phyloP scores from a whole-genome alignment of 768 basidiomycete species.

The Leccinum pellstonianum region DNA sequence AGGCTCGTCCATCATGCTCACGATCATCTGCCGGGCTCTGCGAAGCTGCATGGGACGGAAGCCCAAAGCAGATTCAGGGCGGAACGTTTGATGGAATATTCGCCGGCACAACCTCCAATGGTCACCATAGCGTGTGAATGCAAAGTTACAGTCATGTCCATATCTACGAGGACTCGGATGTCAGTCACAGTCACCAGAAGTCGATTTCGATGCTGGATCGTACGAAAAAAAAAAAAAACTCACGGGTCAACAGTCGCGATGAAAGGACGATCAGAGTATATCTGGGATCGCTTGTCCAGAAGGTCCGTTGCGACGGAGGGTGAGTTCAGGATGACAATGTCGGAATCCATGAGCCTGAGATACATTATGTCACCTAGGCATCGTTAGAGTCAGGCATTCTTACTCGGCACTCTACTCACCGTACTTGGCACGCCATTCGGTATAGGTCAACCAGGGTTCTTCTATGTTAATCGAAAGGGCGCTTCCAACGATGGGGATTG shows the following conservation, averaged over 20 bases:
- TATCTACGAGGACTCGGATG: not conserved
- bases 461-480: constrained; percentile 1
- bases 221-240: not conserved
- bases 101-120: constrained; percentile 4
- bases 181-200: not conserved
- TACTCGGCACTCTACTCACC: not conserved
- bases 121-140: constrained; percentile 4
- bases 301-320: constrained; percentile 41
- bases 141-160: constrained; percentile 7
- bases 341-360: constrained; percentile 44
- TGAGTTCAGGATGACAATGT: constrained; percentile 44
- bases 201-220: not conserved
- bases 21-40: not conserved
- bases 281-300: constrained; percentile 41
- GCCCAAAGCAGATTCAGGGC: not conserved
- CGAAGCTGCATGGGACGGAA: constrained; percentile 7
- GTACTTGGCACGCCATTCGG: constrained; percentile 5
- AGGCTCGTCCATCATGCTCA: not conserved
- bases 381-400: not conserved
- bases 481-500: not conserved
- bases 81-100: constrained; percentile 5
- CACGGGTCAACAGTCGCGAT: constrained; percentile 13
- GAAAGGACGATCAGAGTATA: constrained; percentile 38
- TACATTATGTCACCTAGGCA: constrained; percentile 44
- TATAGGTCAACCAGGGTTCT: constrained; percentile 12